Percentiles rank a stretch among this genome's conserved stretches.
Conservation (phyloP, 1,284 basidiomycete species). For the Sanghuangporus baumii region DNA sequence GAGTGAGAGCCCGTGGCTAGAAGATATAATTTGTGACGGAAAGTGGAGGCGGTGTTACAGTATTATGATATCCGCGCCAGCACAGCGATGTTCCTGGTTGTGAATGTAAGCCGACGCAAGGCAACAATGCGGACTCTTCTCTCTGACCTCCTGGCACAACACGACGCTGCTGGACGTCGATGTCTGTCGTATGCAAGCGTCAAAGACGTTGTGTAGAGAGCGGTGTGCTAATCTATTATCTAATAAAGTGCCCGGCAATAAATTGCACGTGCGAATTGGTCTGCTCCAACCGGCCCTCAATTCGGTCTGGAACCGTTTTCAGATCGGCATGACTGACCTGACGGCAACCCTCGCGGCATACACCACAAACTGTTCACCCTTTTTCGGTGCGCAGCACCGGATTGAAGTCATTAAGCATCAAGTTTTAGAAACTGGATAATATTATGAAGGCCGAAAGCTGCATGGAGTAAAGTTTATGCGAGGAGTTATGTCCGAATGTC, state of each 20-base stretch:
- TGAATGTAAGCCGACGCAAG: neutral
- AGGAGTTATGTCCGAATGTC: too few species aligned
- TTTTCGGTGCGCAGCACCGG: neutral
- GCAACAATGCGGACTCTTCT: neutral
- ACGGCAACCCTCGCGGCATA: neutral
- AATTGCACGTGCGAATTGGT: too few species aligned
- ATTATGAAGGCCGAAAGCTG: too few species aligned
- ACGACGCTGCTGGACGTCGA: too few species aligned
- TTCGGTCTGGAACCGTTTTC: neutral
- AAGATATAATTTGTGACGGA: conserved; percentile 2
- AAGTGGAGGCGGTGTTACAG: conserved; percentile 1
- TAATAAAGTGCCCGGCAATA: too few species aligned
- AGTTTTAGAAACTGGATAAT: too few species aligned
- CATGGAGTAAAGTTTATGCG: too few species aligned
- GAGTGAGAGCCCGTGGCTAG: neutral
- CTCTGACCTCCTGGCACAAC: neutral
- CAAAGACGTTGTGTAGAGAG: too few species aligned
- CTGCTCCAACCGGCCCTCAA: conserved; percentile 1
- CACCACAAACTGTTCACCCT: neutral
- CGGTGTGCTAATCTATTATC: too few species aligned
- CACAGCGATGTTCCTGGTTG: neutral
- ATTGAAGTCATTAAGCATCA: neutral
- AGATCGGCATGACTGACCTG: neutral
- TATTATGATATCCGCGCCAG: neutral
- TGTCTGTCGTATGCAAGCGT: too few species aligned